Conservation (phyloP, 2,329 filamentous ascomycete genomes). For the Ceratocystis harringtonii region DNA sequence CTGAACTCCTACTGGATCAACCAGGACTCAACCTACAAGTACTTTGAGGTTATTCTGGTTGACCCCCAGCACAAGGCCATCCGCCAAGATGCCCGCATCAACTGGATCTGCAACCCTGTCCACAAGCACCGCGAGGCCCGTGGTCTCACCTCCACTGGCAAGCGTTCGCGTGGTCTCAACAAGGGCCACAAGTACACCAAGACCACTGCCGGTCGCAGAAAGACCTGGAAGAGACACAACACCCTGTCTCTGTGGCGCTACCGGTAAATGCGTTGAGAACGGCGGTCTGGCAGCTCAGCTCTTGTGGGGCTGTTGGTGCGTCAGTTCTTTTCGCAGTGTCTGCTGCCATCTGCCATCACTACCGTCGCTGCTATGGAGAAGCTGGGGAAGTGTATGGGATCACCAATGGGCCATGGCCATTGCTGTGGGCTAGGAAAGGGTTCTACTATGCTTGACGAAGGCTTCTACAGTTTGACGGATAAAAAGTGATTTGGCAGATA, state of each 20-base stretch:
- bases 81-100: conserved; percentile 97
- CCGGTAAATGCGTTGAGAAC: conserved; percentile 44
- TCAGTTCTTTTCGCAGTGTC: conserved; percentile 14
- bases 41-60: conserved; percentile 99
- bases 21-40: conserved; percentile 99
- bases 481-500: conserved; percentile 7
- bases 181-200: conserved; percentile 99
- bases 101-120: conserved; percentile 99
- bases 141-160: conserved; percentile 95
- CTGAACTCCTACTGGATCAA: conserved; percentile 99
- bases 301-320: conserved; percentile 8
- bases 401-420: conserved; percentile 16
- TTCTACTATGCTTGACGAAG: conserved; percentile 16
- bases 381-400: conserved; percentile 16
- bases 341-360: conserved; percentile 10
- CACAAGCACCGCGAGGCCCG: conserved; percentile 99
- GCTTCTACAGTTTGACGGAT: conserved; percentile 8
- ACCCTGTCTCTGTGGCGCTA: conserved; percentile 98
- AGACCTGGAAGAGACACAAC: conserved; percentile 99
- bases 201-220: conserved; percentile 89
- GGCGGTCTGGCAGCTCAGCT: conserved; percentile 4
- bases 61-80: conserved; percentile 99
- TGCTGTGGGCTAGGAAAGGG: conserved; percentile 16
- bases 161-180: conserved; percentile 98
- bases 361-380: conserved; percentile 16